Base-by-base conservation (phyloP, 306 rosid genomes). In the Fagus crenata region DNA sequence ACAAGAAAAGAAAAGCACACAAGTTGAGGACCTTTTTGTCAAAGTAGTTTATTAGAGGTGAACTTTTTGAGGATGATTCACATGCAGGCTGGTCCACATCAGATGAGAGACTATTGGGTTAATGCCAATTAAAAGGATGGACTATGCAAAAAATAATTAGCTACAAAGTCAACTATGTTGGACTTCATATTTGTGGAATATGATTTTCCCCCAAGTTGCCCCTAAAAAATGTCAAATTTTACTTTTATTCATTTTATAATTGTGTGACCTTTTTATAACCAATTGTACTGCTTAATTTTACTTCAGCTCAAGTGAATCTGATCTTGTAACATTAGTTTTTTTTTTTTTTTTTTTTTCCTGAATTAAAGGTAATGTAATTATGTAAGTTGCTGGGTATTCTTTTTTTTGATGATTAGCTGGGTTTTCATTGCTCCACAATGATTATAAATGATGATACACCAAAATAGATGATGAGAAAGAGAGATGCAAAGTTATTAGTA, bases 91-190 rank as follows among this genome's bases (percentile, higher is more conserved):
- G 51, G 51, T 46, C 51, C 51, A 46, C 51, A 46, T 9, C 13
- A 46, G 51, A 14, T 9, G 51, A 46, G 51, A 14, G 3, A 9
- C 14, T 8, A 8, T 3, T 43, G 49, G 7, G 49, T 46, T 2
- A 14, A 46, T 46, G 51, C 51, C 51, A 46, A 46, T 46, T 46
- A 51, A 22, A 8, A 7, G 54, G 36, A 37, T 67, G 11, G 12
- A 8, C 67, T 39, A 14, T 53, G 56, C 54, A 33, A 54, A 55
- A 46, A 46, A 49, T 72, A 51, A 53, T 54, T 53, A 33, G 42
- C 74, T 7, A 67, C 17, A 32, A 81, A 31, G 71, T 77, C 59
- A 73, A 67, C 73, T 46, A 53, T 42, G 35, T 53, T 78, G 2
- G 35, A 31, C 71, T 49, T 55, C 4, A 53, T 7, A 42, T 28